Percentiles rank a stretch among this genome's conserved stretches.
phyloP scores from a whole-genome alignment of 345 rosid species.

The Erodium maritimum region DNA sequence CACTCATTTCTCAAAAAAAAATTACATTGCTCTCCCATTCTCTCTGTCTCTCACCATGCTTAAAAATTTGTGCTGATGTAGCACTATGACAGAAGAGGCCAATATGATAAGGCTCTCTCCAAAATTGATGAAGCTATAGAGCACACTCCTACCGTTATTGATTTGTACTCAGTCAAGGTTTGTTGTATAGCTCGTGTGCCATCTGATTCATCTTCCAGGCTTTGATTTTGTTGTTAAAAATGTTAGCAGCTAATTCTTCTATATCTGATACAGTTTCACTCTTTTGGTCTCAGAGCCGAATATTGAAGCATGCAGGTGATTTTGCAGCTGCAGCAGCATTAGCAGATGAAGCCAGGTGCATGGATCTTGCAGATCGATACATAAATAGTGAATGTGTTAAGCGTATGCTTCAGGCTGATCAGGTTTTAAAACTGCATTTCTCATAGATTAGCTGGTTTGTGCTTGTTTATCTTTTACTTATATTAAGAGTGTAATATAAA shows the following conservation, averaged over 20 bases:
- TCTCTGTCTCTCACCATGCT: conserved; percentile 10
- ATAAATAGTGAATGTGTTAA: conserved; percentile 94
- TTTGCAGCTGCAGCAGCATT: conserved; percentile 77
- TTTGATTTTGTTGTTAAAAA: too few relatives aligned
- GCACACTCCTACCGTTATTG: conserved; percentile 97
- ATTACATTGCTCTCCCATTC: not conserved
- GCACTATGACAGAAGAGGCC: conserved; percentile 97
- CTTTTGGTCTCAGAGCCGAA: conserved; percentile 61
- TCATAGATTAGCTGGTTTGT: conserved; percentile 2
- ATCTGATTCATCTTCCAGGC: too few relatives aligned
- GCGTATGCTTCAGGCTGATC: conserved; percentile 98
- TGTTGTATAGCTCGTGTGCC: conserved; percentile 8
- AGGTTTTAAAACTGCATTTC: conserved; percentile 30
- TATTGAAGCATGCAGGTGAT: conserved; percentile 98
- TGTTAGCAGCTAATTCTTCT: too few relatives aligned
- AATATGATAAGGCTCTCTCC: conserved; percentile 54
- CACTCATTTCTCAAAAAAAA: not conserved
- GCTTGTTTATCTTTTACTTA: conserved; percentile 1
- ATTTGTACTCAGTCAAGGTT: conserved; percentile 91
- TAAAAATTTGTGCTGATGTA: conserved; percentile 27
- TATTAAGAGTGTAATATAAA: not conserved
- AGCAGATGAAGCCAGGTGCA: conserved; percentile 99
- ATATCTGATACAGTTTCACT: conserved; percentile 2
- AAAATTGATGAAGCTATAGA: conserved; percentile 86
- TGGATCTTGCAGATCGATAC: conserved; percentile 97